Percentiles rank a stretch among this genome's conserved stretches.
Conservation (phyloP, 805 yeast genomes). For the Ogataea minuta region DNA sequence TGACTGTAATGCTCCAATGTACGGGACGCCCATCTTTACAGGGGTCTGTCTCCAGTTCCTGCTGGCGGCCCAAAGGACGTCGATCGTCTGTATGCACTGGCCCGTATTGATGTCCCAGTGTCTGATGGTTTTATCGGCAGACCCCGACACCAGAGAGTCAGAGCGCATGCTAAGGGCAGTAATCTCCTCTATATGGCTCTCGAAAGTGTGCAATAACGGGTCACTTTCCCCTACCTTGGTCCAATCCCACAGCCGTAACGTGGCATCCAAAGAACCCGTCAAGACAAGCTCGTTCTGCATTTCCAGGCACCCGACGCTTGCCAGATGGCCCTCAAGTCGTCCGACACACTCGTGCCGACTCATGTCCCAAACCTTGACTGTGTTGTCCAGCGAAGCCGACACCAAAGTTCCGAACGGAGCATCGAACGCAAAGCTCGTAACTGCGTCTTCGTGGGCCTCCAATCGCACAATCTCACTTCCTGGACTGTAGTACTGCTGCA, state of each 20-base stretch:
- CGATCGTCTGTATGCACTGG: constrained; percentile 66
- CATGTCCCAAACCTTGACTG: constrained; percentile 82
- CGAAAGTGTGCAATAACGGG: constrained; percentile 46
- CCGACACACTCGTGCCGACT: constrained; percentile 52
- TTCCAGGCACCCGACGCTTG: constrained; percentile 59
- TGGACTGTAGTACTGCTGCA: constrained; percentile 61
- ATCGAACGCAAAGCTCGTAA: constrained; percentile 65
- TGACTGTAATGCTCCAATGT: constrained; percentile 67
- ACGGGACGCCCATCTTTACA: constrained; percentile 33
- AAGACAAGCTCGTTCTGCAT: constrained; percentile 49
- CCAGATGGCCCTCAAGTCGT: constrained; percentile 56
- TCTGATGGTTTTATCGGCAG: constrained; percentile 67
- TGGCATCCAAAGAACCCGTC: constrained; percentile 64
- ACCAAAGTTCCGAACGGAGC: constrained; percentile 75
- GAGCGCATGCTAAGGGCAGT: constrained; percentile 53
- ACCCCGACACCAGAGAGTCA: constrained; percentile 60
- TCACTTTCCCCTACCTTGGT: constrained; percentile 27
- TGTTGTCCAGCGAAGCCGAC: constrained; percentile 73
- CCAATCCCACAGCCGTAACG: constrained; percentile 60
- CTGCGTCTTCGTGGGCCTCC: constrained; percentile 50
- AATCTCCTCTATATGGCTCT: constrained; percentile 64
- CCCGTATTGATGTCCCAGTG: constrained; percentile 75
- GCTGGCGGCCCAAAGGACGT: constrained; percentile 59
- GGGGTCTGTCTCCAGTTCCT: constrained; percentile 21
- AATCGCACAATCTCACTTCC: constrained; percentile 54